These are phyloP conservation scores for Cardamine chenopodiifolia DNA, from an alignment of 345 rosid species.

Conservation along the genomic window DNA sequence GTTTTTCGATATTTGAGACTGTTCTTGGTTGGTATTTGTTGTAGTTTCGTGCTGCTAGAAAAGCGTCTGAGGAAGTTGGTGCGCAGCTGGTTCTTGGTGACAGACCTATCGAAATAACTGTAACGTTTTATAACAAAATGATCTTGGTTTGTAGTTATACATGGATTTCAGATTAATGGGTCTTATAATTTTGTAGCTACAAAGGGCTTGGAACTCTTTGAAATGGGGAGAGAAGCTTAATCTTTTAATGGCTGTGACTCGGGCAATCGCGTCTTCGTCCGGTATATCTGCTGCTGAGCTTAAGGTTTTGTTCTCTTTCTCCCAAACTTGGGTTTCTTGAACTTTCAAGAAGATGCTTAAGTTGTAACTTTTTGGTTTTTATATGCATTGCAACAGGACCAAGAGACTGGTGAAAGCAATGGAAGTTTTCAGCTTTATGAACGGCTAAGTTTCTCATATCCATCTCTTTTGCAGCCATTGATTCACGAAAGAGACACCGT, in stretches of 20 bases:
- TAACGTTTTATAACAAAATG: slow-evolving; percentile 21
- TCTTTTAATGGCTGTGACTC: slow-evolving; percentile 53
- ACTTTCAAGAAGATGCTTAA: not conserved
- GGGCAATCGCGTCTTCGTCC: slow-evolving; percentile 63
- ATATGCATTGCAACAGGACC: slow-evolving; percentile 45
- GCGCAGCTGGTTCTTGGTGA: slow-evolving; percentile 91
- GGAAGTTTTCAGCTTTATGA: slow-evolving; percentile 61
- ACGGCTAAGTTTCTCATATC: slow-evolving; percentile 70
- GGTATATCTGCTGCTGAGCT: slow-evolving; percentile 43
- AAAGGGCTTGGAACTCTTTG: slow-evolving; percentile 80
- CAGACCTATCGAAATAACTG: slow-evolving; percentile 88
- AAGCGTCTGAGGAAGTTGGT: slow-evolving; percentile 76
- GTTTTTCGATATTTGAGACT: not conserved
- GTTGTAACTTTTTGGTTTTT: not conserved
- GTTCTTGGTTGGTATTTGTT: not conserved
- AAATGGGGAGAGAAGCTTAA: slow-evolving; percentile 59
- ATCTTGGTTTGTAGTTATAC: not conserved
- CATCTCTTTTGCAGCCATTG: slow-evolving; percentile 73
- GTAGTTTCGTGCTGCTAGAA: slow-evolving; percentile 88
- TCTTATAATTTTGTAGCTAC: slow-evolving; percentile 52
- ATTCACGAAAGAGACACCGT: slow-evolving; percentile 87
- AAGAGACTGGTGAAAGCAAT: slow-evolving; percentile 39
- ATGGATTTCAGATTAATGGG: not conserved
- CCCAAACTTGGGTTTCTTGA: not conserved
- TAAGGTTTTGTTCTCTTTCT: slow-evolving; percentile 44